phyloP scores from a whole-genome alignment of 176 grass and related monocot genomes.

The Neostapfia colusana region DNA sequence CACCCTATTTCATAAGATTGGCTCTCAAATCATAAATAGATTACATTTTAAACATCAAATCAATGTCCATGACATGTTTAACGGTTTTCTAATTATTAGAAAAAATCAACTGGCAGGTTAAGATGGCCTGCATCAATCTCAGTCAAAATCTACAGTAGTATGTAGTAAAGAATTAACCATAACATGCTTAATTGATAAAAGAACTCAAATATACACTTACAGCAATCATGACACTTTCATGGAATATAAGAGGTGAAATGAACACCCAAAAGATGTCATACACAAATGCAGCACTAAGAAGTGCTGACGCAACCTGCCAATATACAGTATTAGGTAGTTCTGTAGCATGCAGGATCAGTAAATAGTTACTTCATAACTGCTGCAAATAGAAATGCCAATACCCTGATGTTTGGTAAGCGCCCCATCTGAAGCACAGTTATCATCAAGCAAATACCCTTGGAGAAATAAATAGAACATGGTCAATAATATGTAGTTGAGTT shows the following conservation, averaged over 20 bases:
- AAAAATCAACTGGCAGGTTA: background rate
- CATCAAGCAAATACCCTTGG: constrained; percentile 96
- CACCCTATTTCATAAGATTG: background rate
- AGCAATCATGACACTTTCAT: constrained; percentile 98
- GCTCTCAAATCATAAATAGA: background rate
- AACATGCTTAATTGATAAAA: constrained; percentile 8
- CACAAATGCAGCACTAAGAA: constrained; percentile 92
- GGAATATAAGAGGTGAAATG: constrained; percentile 98
- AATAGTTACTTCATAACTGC: constrained; percentile 28
- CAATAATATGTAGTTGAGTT: constrained; percentile 16
- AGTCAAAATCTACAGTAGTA: constrained; percentile 2
- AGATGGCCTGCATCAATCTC: background rate
- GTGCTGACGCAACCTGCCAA: constrained; percentile 93
- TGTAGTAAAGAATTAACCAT: background rate
- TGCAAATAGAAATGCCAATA: constrained; percentile 43
- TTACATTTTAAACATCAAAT: background rate
- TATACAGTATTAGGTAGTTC: constrained; percentile 40
- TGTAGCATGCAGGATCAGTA: constrained; percentile 11
- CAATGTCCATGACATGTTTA: background rate
- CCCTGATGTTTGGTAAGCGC: constrained; percentile 91
- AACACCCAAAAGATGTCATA: constrained; percentile 99
- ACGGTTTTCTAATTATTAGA: background rate
- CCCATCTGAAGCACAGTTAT: constrained; percentile 97
- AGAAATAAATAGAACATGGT: constrained; percentile 35
- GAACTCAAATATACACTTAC: constrained; percentile 57